phyloP scores from a whole-genome alignment of 1,284 basidiomycete genomes.

The Cryptococcus amylolentus region DNA sequence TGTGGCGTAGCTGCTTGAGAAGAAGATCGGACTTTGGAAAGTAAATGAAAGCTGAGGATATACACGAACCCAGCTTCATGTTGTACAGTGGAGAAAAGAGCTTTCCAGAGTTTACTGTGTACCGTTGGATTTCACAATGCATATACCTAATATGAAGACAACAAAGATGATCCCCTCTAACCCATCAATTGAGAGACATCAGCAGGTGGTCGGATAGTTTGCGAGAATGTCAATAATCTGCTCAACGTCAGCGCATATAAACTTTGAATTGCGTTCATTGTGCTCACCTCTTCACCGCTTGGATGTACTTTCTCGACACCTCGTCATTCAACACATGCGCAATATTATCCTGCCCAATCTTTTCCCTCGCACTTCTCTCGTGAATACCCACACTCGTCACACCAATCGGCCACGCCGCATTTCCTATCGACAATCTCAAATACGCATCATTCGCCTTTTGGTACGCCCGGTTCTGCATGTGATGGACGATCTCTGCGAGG shows the following conservation, averaged over 20 bases:
- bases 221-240: slow-evolving; percentile 87
- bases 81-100: no score
- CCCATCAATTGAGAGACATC: slow-evolving; percentile 91
- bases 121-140: neutral
- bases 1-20: no score
- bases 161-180: slow-evolving; percentile 41
- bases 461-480: slow-evolving; percentile 94
- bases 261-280: slow-evolving; percentile 3
- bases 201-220: slow-evolving; percentile 87
- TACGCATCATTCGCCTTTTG: slow-evolving; percentile 95
- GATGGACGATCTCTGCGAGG: slow-evolving; percentile 91
- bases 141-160: neutral
- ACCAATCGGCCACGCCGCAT: slow-evolving; percentile 99
- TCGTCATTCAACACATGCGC: slow-evolving; percentile 99
- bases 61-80: no score
- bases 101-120: neutral
- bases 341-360: slow-evolving; percentile 93
- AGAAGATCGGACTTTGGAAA: no score
- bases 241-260: neutral
- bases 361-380: slow-evolving; percentile 93
- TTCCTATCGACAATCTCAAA: slow-evolving; percentile 92
- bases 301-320: slow-evolving; percentile 97
- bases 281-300: slow-evolving; percentile 84
- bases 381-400: slow-evolving; percentile 99
- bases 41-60: no score